Conservation (phyloP, 306 rosid species). For the Prinsepia uniflora region DNA sequence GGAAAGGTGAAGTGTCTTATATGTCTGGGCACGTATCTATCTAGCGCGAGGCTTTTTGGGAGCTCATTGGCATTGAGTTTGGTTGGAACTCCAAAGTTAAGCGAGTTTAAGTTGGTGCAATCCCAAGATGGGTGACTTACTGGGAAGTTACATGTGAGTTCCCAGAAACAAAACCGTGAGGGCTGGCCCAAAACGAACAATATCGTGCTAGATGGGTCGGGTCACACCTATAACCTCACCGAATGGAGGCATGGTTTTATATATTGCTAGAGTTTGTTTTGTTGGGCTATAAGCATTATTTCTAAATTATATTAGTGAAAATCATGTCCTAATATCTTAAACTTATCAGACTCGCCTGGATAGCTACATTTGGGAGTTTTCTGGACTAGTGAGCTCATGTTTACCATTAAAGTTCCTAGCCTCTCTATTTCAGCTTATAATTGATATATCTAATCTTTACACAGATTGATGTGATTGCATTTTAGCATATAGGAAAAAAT, state of each 20-base stretch:
- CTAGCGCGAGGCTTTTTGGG: too few relatives aligned
- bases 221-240: neutral
- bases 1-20: too few relatives aligned
- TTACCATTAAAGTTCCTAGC: neutral
- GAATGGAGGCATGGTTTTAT: neutral
- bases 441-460: constrained; percentile 8
- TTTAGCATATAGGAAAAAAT: constrained; percentile 92
- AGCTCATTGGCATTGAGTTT: too few relatives aligned
- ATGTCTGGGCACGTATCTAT: too few relatives aligned
- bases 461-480: constrained; percentile 88
- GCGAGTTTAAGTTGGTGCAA: too few relatives aligned
- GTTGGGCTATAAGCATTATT: neutral
- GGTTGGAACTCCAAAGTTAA: too few relatives aligned
- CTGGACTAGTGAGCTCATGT: neutral
- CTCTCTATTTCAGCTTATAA: constrained; percentile 4
- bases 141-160: too few relatives aligned
- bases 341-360: neutral
- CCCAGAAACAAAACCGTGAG: too few relatives aligned
- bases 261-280: neutral
- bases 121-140: too few relatives aligned
- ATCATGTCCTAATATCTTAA: neutral
- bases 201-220: too few relatives aligned
- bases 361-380: constrained; percentile 5
- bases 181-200: too few relatives aligned
- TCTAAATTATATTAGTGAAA: neutral